These are phyloP conservation scores for Lepidium africanum DNA, from an alignment of 345 rosid genomes.

Conservation along the genomic window DNA sequence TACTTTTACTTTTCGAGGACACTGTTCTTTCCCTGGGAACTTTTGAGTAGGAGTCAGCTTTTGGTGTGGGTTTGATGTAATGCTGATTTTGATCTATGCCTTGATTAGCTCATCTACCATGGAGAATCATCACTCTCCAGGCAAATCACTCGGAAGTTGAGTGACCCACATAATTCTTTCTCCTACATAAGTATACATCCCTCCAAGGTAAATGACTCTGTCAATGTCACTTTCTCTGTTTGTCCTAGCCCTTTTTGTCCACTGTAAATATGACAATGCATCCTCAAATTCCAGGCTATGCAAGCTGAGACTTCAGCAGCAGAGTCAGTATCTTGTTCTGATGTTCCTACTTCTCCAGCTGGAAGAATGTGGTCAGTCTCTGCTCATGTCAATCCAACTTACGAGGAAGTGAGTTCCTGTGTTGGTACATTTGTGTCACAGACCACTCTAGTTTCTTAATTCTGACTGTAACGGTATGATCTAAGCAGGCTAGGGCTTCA, in stretches of 20 bases:
- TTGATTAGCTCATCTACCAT: conserved; percentile 54
- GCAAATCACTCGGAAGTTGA: conserved; percentile 50
- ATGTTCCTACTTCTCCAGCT: conserved; percentile 43
- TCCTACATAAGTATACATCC: too few species aligned
- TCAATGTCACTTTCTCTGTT: neutral
- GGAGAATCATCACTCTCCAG: conserved; percentile 51
- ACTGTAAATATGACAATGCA: neutral
- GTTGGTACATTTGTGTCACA: neutral
- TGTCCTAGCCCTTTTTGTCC: neutral
- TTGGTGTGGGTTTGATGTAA: neutral
- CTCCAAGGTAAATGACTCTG: neutral
- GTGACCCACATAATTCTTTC: conserved; percentile 20
- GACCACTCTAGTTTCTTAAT: neutral
- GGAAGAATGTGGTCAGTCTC: conserved; percentile 34
- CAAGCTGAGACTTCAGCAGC: conserved; percentile 39
- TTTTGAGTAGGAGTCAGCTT: conserved; percentile 8
- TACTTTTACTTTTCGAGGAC: neutral
- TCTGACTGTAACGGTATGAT: conserved; percentile 4
- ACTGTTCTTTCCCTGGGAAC: neutral
- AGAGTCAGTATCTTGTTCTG: conserved; percentile 58
- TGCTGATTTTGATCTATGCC: conserved; percentile 12
- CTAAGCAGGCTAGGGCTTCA: conserved; percentile 42
- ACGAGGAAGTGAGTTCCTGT: conserved; percentile 58
- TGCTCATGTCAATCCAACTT: conserved; percentile 39
- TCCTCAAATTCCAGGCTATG: conserved; percentile 43